Evolutionary conservation across 2,329 filamentous ascomycete species (phyloP).

Genomic region (Thielaviopsis cerberus): DNA sequence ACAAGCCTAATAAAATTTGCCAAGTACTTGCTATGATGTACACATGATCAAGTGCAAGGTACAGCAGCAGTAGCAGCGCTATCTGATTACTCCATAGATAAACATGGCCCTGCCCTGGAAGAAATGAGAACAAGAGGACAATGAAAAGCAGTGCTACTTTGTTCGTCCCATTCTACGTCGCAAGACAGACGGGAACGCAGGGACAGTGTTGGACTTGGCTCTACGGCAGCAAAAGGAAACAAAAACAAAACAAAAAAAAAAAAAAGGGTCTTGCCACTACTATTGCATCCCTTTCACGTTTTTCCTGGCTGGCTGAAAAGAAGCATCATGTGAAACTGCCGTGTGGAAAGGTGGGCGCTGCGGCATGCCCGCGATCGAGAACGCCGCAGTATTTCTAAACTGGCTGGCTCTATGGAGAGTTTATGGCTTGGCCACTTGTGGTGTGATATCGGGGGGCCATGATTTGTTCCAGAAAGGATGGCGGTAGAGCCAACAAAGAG

Average conservation of each 20-base stretch:
- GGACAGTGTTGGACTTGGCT: background rate
- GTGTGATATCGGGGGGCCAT: too few species aligned
- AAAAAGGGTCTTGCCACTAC: too few species aligned
- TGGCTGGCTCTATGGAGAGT: background rate
- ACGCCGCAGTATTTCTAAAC: too few species aligned
- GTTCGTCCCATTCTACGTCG: background rate
- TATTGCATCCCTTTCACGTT: too few species aligned
- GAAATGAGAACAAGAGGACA: background rate
- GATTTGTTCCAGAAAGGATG: too few species aligned
- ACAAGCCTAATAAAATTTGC: too few species aligned
- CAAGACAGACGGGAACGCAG: background rate
- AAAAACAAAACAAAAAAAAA: background rate
- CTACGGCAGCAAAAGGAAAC: too few species aligned
- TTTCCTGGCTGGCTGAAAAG: too few species aligned
- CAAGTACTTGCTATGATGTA: background rate
- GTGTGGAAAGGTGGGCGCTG: background rate
- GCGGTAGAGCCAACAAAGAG: background rate
- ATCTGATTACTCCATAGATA: too few species aligned
- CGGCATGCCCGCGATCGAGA: background rate
- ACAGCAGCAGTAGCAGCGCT: background rate
- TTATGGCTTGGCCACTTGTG: background rate
- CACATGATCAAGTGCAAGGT: too few species aligned
- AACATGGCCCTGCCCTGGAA: background rate
- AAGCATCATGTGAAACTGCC: background rate
- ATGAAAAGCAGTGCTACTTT: background rate